Percentiles rank a stretch among this genome's conserved stretches.
phyloP scores from a whole-genome alignment of 371 early-diverging fungal genomes.

The Mucor saturninus region DNA sequence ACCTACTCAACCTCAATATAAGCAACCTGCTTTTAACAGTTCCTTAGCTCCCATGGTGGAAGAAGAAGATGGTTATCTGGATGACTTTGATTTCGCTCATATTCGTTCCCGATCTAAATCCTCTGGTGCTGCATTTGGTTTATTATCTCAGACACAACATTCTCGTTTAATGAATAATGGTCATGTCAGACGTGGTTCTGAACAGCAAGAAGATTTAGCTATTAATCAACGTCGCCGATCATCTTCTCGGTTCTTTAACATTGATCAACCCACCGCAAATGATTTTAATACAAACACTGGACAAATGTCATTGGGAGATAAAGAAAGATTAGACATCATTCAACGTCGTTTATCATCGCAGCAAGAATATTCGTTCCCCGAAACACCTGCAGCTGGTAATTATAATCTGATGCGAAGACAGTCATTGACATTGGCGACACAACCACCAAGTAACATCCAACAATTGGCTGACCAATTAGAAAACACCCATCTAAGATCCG shows the following conservation, averaged over 20 bases:
- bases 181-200: constrained; percentile 37
- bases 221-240: constrained; percentile 32
- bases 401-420: constrained; percentile 31
- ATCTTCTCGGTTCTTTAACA: constrained; percentile 25
- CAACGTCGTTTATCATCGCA: constrained; percentile 30
- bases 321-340: constrained; percentile 34
- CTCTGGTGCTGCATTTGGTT: constrained; percentile 52
- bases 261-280: constrained; percentile 3
- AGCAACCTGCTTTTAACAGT: constrained; percentile 22
- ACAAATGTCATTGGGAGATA: constrained; percentile 36
- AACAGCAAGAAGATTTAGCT: constrained; percentile 32
- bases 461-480: constrained; percentile 43
- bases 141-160: constrained; percentile 44
- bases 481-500: constrained; percentile 31
- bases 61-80: constrained; percentile 38
- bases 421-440: constrained; percentile 29
- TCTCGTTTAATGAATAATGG: constrained; percentile 28
- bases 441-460: constrained; percentile 29
- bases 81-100: constrained; percentile 29
- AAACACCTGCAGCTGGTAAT: constrained; percentile 6
- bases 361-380: constrained; percentile 33
- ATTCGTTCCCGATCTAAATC: constrained; percentile 50
- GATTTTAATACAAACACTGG: not conserved
- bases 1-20: constrained; percentile 9
- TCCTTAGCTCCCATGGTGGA: constrained; percentile 49